Percentiles rank a stretch among this genome's conserved stretches.
These are phyloP conservation scores for Solanum chilense DNA, from an alignment of 257 asterid genomes.

Conservation along the genomic window DNA sequence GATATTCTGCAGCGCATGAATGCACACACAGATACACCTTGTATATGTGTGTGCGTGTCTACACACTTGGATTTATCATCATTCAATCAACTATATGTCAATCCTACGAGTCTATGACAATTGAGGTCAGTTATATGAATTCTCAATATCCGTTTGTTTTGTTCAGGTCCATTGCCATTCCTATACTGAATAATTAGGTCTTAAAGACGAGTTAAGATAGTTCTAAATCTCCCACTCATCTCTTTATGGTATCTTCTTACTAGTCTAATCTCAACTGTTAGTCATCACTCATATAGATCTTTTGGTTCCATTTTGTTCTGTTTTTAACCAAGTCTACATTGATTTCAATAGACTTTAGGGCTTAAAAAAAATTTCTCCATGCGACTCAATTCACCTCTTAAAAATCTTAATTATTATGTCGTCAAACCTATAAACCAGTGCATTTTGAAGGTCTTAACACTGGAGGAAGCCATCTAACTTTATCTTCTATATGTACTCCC, in stretches of 20 bases:
- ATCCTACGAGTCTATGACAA: background rate
- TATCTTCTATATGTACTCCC: background rate
- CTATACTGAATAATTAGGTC: background rate
- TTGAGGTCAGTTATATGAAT: background rate
- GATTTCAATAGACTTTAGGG: background rate
- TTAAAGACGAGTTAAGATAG: background rate
- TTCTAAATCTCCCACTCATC: background rate
- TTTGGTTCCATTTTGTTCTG: background rate
- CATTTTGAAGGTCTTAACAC: background rate
- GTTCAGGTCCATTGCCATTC: background rate
- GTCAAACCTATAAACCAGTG: background rate
- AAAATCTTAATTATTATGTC: background rate
- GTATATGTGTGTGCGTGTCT: background rate
- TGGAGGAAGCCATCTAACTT: background rate
- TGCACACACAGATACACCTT: background rate
- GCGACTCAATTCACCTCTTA: background rate
- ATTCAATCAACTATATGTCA: background rate
- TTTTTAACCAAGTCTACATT: background rate
- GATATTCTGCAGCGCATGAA: background rate
- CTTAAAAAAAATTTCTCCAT: background rate
- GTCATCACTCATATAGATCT: background rate
- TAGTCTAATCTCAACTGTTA: background rate
- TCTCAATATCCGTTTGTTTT: background rate
- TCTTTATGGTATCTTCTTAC: background rate
- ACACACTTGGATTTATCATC: background rate